Evolutionary conservation across 2,329 filamentous ascomycete genomes (phyloP).

Genomic region (Fusarium sp.): DNA sequence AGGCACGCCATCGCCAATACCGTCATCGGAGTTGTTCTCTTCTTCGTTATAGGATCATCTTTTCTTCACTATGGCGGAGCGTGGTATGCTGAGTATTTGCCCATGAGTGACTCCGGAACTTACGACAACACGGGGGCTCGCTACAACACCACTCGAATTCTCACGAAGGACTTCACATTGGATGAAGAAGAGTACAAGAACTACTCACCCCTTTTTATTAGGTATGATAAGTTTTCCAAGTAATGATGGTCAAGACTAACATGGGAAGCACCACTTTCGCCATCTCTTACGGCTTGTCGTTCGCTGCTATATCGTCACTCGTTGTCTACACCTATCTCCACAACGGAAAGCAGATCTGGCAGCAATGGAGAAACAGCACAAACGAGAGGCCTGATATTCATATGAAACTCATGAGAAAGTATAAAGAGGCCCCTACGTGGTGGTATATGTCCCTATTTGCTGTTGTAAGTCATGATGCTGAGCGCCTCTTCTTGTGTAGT

Average conservation of each 20-base stretch:
- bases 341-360: conserved; percentile 73
- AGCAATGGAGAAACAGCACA: conserved; percentile 67
- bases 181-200: conserved; percentile 70
- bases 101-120: conserved; percentile 74
- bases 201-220: conserved; percentile 75
- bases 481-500: conserved; percentile 1
- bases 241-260: conserved; percentile 8
- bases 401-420: conserved; percentile 71
- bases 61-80: conserved; percentile 71
- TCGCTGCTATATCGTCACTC: conserved; percentile 75
- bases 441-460: conserved; percentile 70
- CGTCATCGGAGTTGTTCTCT: conserved; percentile 71
- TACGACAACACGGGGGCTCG: conserved; percentile 74
- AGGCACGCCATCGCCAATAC: conserved; percentile 80
- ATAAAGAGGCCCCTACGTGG: conserved; percentile 70
- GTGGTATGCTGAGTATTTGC: conserved; percentile 72
- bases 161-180: conserved; percentile 70
- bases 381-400: conserved; percentile 70
- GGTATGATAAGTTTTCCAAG: conserved; percentile 44
- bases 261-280: conserved; percentile 72
- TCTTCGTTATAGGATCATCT: conserved; percentile 69
- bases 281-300: conserved; percentile 75
- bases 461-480: conserved; percentile 52
- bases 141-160: conserved; percentile 73
- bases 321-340: conserved; percentile 75